Evolutionary conservation across 176 grass and related monocot genomes (phyloP).

Genomic region (Saccharum spontaneum): DNA sequence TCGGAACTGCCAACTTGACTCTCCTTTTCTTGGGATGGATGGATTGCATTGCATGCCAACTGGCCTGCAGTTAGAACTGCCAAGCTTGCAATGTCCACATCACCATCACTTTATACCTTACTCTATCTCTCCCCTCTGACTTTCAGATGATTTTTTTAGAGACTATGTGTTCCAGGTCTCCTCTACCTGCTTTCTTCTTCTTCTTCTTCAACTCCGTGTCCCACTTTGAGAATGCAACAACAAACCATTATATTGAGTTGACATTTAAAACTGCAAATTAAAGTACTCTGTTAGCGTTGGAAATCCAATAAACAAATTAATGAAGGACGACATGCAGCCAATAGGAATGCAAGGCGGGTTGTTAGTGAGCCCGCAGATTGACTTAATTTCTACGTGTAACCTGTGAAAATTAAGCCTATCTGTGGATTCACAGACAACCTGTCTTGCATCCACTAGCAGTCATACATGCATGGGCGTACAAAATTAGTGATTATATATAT

Average conservation of each 20-base stretch:
- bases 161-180: background rate
- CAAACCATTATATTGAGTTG: background rate
- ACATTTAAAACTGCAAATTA: background rate
- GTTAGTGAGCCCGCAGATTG: too few species aligned
- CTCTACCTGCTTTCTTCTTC: background rate
- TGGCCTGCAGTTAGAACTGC: background rate
- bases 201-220: conserved; percentile 35
- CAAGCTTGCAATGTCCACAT: conserved; percentile 13
- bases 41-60: too few species aligned
- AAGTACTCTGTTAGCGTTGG: background rate
- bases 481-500: too few species aligned
- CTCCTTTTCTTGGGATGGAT: too few species aligned
- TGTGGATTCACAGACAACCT: too few species aligned
- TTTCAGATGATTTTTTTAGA: background rate
- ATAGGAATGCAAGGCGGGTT: too few species aligned
- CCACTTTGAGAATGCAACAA: conserved; percentile 25
- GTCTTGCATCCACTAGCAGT: too few species aligned
- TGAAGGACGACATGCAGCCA: background rate
- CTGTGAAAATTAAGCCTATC: too few species aligned
- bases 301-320: background rate
- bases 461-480: too few species aligned
- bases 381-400: too few species aligned
- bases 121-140: conserved; percentile 16
- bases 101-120: conserved; percentile 29
- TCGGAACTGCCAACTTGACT: conserved; percentile 24